Conservation (phyloP, 306 rosid genomes). For the Lathyrus aphaca region DNA sequence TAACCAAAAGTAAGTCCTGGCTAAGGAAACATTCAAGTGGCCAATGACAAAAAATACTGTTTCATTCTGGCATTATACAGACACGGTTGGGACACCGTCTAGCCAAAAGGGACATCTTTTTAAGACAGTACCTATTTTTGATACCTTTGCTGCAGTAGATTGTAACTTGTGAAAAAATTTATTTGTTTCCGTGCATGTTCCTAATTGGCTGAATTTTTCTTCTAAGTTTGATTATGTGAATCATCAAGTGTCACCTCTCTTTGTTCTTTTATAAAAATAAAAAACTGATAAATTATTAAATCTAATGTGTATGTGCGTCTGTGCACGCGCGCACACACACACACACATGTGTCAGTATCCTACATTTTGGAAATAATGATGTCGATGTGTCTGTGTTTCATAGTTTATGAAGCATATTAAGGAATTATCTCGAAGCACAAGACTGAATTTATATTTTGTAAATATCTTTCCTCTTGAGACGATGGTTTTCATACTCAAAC, state of each 20-base stretch:
- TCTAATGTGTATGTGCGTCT: background rate
- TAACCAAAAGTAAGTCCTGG: conserved; percentile 10
- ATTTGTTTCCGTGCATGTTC: background rate
- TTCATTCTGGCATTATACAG: background rate
- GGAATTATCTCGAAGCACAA: conserved; percentile 10
- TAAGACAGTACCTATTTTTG: background rate
- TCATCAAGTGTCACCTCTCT: background rate
- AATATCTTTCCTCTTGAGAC: conserved; percentile 11
- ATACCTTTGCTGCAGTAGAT: background rate
- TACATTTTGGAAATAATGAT: background rate
- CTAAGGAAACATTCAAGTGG: background rate
- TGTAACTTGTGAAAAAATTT: background rate
- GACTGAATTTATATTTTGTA: conserved; percentile 11
- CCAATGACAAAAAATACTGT: background rate
- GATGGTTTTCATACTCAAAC: conserved; percentile 17
- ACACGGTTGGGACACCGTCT: background rate
- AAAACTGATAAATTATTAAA: background rate
- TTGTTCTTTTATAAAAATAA: background rate
- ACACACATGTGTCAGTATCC: background rate
- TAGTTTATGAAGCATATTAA: conserved; percentile 5
- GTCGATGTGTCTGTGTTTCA: background rate
- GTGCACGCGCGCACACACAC: background rate
- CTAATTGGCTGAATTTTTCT: background rate
- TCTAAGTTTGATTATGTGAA: background rate
- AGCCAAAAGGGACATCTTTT: too few relatives aligned